A percentile compares a stretch with the other conserved stretches of the same genome.
Evolutionary conservation across 1,284 basidiomycete genomes (phyloP).

Genomic region (Pisolithus thermaeus): DNA sequence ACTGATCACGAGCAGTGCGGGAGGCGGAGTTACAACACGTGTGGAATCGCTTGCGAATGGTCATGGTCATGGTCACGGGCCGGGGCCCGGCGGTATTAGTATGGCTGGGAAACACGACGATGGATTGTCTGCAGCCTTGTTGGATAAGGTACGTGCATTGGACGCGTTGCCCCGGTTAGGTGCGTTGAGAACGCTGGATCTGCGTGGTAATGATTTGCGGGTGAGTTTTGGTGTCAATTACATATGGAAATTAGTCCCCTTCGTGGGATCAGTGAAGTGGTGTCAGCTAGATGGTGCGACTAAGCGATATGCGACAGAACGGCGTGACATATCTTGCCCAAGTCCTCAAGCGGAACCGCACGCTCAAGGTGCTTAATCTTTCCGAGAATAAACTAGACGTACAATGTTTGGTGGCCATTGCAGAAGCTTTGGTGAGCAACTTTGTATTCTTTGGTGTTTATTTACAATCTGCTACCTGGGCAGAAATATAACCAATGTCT

Average conservation of each 20-base stretch:
- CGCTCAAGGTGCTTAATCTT: slow-evolving; percentile 89
- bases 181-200: slow-evolving; percentile 81
- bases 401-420: slow-evolving; percentile 72
- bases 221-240: slow-evolving; percentile 40
- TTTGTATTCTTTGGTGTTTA: not conserved
- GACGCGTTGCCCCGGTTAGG: slow-evolving; percentile 84
- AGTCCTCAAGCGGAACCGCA: slow-evolving; percentile 93
- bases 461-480: not conserved
- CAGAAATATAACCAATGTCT: slow-evolving; percentile 94
- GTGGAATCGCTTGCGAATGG: not conserved
- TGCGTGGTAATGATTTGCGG: slow-evolving; percentile 87
- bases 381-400: slow-evolving; percentile 92
- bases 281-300: not conserved
- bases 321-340: slow-evolving; percentile 91
- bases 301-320: slow-evolving; percentile 34
- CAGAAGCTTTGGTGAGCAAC: slow-evolving; percentile 77
- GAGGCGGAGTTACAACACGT: slow-evolving; percentile 74
- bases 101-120: slow-evolving; percentile 29
- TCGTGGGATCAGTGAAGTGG: slow-evolving; percentile 1
- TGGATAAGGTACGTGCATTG: slow-evolving; percentile 78
- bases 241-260: not conserved
- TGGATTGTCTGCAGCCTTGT: slow-evolving; percentile 65
- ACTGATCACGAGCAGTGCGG: slow-evolving; percentile 67
- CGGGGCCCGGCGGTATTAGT: slow-evolving; percentile 5
- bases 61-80: not conserved